A percentile compares a stretch with the other conserved stretches of the same genome.
Conservation (phyloP, 164 flowering plant genomes). For the Kalanchoe fedtschenkoi region DNA sequence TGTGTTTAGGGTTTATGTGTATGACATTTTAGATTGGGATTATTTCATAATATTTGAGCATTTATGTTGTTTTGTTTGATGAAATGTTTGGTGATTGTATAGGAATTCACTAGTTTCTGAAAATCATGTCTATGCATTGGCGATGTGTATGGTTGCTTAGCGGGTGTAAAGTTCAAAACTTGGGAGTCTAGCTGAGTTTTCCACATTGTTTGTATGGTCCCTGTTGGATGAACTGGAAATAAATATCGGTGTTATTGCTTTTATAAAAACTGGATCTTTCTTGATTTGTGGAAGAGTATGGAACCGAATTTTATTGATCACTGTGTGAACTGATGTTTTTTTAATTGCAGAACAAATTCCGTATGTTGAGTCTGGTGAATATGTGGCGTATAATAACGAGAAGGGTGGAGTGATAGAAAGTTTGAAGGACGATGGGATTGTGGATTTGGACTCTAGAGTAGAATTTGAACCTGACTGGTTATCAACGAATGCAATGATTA, state of each 20-base stretch:
- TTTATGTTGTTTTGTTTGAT: background rate
- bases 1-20: background rate
- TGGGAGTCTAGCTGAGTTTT: too few species aligned
- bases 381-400: slow-evolving; percentile 86
- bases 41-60: too few species aligned
- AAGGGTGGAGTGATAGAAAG: slow-evolving; percentile 74
- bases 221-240: too few species aligned
- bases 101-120: too few species aligned
- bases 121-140: too few species aligned
- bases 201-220: too few species aligned
- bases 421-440: slow-evolving; percentile 65
- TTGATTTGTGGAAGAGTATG: too few species aligned
- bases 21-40: too few species aligned
- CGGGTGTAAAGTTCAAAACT: too few species aligned
- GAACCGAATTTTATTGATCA: background rate
- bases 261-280: too few species aligned
- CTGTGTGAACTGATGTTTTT: background rate
- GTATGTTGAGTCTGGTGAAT: slow-evolving; percentile 62
- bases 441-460: slow-evolving; percentile 62
- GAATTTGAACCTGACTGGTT: slow-evolving; percentile 62
- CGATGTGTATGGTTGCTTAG: too few species aligned
- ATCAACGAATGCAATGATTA: slow-evolving; percentile 60
- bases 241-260: too few species aligned
- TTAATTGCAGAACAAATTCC: slow-evolving; percentile 62
- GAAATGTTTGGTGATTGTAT: background rate